Evolutionary conservation across 306 rosid species (phyloP), one percentile per base, ranked within the genome.

Genomic region (Echinosophora koreensis): DNA sequence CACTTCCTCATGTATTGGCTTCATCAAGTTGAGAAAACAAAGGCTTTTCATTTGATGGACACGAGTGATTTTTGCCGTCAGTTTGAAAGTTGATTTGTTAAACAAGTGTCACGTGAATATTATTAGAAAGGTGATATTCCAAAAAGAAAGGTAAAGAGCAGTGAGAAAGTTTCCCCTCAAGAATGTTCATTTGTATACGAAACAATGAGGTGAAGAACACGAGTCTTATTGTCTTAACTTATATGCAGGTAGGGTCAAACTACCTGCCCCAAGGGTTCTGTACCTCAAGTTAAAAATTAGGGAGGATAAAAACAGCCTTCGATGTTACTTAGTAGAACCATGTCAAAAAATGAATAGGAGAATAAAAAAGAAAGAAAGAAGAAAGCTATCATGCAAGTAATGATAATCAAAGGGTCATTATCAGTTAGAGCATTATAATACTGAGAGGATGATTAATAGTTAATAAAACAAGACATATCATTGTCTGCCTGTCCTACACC

Each of bases 401-500:
- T 52, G 57, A 69, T 69, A 3, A 81, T 8, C 0, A 71, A 76
- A 49, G 35, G 63, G 87, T 66, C 65, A 34, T 67, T 1, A 62
- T 81, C 62, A 51, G 22, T 50, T 28, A 67, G 80, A 80, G 14
- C 15, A 75, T 58, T 17, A 37, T 64, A 58, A 49, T 28, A 46
- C 0, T 5, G 3, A 3, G 11, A 27, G 37, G 65, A 38, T 38
- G 22, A 67, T 73, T 49, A 35, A 67, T 18, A 52, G 68, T 72
- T 41, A 63, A 55, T 4, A 69, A 71, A 75, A 81, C 66, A 64
- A 85, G 79, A 82, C 70, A 51, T 70, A 74, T 85, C 84, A 78
- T 58, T 74, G 81, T 85, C 82, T 37, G 37, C 22, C 60, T 30
- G 78, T 76, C 85, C 85, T 70, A 70, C 47, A 41, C 56, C 2